Conservation (phyloP, 352 stramenopile genomes). For the Globisporangium splendens region DNA sequence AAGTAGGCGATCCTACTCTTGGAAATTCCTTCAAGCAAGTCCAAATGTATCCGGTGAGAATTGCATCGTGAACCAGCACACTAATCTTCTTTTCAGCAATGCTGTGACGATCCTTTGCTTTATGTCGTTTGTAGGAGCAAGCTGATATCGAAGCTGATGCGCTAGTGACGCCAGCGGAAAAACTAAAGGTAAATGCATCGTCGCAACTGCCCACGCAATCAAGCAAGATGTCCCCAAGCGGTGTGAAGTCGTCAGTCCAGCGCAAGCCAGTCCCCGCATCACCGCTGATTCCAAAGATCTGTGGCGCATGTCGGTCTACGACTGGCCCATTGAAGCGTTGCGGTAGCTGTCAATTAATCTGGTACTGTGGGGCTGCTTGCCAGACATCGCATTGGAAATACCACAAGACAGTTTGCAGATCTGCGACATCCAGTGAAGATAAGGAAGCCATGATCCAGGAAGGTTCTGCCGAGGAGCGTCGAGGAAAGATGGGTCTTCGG, state of each 20-base stretch:
- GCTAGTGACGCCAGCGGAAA: conserved; percentile 14
- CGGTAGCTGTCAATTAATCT: conserved; percentile 67
- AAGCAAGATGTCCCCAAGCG: conserved; percentile 4
- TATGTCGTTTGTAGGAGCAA: conserved; percentile 26
- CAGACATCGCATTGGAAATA: conserved; percentile 84
- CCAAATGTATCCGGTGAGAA: conserved; percentile 68
- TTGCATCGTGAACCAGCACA: not conserved
- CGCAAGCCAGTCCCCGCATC: conserved; percentile 9
- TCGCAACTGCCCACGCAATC: too few relatives aligned
- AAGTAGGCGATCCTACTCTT: conserved; percentile 50
- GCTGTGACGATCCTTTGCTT: not conserved
- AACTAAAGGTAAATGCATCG: conserved; percentile 6
- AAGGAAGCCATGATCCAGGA: conserved; percentile 45
- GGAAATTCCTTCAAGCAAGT: conserved; percentile 66
- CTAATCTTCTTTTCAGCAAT: too few relatives aligned
- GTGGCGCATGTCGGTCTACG: conserved; percentile 52
- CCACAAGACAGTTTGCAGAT: conserved; percentile 57
- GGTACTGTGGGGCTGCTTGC: conserved; percentile 72
- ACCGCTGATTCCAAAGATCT: conserved; percentile 47
- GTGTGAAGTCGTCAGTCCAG: conserved; percentile 24
- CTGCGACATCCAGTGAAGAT: conserved; percentile 28
- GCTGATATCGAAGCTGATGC: conserved; percentile 21
- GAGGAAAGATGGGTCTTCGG: conserved; percentile 73
- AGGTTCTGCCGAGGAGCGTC: conserved; percentile 41
- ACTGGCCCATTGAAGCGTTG: conserved; percentile 60